Base-by-base conservation (phyloP, 495 filamentous ascomycete species). In the Trichoderma gamsii region DNA sequence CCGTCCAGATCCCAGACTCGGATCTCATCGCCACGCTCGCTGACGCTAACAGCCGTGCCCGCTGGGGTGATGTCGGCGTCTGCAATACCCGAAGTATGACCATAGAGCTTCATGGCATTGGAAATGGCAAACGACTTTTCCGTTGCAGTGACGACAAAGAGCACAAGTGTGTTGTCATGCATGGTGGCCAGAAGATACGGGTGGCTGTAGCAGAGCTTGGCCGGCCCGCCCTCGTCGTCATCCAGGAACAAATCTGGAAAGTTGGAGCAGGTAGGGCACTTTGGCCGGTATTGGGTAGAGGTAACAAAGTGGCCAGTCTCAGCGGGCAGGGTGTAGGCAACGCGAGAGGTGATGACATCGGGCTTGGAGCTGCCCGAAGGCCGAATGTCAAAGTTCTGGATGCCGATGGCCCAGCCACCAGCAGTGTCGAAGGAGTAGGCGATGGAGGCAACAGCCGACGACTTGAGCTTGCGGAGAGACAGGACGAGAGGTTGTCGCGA, bases 1-100 rank as follows among this genome's bases (percentile, higher is more conserved):
- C 87, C 88, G 78, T 99, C 95, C 8, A 99, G 84, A 71, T 97
- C 93, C 95, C 95, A 99, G 9, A 98, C 88, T 8, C 94, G 84
- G 64, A 99, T 85, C 73, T 99, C 95, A 68, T 93, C 87, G 13
- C 94, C 95, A 16, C 85, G 80, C 6, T 84, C 83, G 73, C 90
- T 93, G 32, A 97, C 90, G 21, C 92, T 96, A 0, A 99, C 90
- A 0, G 95, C 95, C 75, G 92, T 97, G 15, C 95, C 95, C 23
- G 91, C 86, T 18, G 89, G 86, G 25, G 90, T 93, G 56, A 99
- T 90, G 69, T 97, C 88, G 29, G 91, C 94, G 15, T 89, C 87
- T 49, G 89, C 90, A 16, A 99, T 91, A 0, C 92, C 91, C 1
- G 94, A 96, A 0, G 95, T 98, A 72, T 99, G 95, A 21, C 95